Base-by-base conservation (phyloP, 208 protist genomes). In the Acanthamoeba pearcei region DNA sequence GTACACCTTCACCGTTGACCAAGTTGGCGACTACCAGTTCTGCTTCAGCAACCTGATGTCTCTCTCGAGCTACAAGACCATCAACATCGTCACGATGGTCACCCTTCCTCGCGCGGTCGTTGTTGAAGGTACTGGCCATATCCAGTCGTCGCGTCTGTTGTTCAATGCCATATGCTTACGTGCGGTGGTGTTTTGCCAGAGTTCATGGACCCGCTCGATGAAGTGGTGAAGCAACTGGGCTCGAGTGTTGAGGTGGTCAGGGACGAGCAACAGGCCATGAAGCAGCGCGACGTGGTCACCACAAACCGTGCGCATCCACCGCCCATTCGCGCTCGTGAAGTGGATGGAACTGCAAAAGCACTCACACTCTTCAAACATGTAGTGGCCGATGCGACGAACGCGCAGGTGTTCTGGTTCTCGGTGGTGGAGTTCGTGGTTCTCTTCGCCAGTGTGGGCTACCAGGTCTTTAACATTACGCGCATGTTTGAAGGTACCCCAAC, bases 31-130 rank as follows among this genome's bases (percentile, higher is more conserved):
- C 27, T 70, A 70, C 64, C 29, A 70, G 64, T 70, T 70, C 64
- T 70, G 64, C 64, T 70, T 70, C 64, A 32, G 64, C 64, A 70
- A 70, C 64, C 64, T 70, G 24, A 70, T 70, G 64, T 70, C 64
- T 9, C 64, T 70, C 27, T 13, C 64, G 27, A 70, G 27, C 64
- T 17, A 70, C 64, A 70, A 70, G 64, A 70, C n/a, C 6, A 70
- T 70, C 6, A 70, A 70, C 64, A 32, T 70, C 27, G 64, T n/a
- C 6, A 70, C 64, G 1, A 3, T 22, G 64, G 64, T 70, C n/a
- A 70, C 64, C 24, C 9, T 70, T 8, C 64, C 64, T 17, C 64
- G 64, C 27, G 22, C 64, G 10, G 10, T 13, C 27, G 64, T 70
- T 3, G 24, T 70, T 29, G 27, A 32, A 27, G 64, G 64, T 70